phyloP scores from a whole-genome alignment of 495 filamentous ascomycete species.

The Penicillium roqueforti region DNA sequence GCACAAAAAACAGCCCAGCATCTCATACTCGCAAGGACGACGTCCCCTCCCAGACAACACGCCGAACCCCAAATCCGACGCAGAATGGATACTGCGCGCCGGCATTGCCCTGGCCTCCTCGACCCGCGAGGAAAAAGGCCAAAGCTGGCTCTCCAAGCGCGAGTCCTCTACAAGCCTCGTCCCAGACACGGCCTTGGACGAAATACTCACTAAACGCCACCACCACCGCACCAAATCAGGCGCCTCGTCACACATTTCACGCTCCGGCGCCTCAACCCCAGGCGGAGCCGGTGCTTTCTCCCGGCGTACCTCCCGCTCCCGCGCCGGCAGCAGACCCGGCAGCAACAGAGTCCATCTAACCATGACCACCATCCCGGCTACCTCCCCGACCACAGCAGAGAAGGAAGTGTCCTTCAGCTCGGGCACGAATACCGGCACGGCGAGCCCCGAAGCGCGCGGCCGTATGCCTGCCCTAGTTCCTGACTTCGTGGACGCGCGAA shows the following conservation, averaged over 20 bases:
- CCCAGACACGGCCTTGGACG: constrained; percentile 32
- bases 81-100: constrained; percentile 72
- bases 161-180: constrained; percentile 67
- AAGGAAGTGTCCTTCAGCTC: not conserved
- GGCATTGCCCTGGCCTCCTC: constrained; percentile 67
- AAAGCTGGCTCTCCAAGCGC: constrained; percentile 71
- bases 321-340: constrained; percentile 28
- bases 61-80: constrained; percentile 37
- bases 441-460: constrained; percentile 16
- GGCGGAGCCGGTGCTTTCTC: constrained; percentile 6
- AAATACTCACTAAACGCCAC: constrained; percentile 14
- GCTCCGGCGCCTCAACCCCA: constrained; percentile 41
- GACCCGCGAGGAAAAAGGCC: constrained; percentile 71
- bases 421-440: not conserved
- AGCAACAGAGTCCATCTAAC: constrained; percentile 36
- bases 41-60: constrained; percentile 9
- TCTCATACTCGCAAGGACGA: constrained; percentile 1
- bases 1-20: constrained; percentile 15
- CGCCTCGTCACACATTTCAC: constrained; percentile 23
- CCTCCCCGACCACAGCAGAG: not conserved
- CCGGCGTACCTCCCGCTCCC: constrained; percentile 26
- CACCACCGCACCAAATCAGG: constrained; percentile 25
- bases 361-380: constrained; percentile 32
- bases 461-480: constrained; percentile 25
- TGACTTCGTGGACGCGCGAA: constrained; percentile 43